phyloP scores from a whole-genome alignment of 805 yeast genomes.

The Ogataea polymorpha region DNA sequence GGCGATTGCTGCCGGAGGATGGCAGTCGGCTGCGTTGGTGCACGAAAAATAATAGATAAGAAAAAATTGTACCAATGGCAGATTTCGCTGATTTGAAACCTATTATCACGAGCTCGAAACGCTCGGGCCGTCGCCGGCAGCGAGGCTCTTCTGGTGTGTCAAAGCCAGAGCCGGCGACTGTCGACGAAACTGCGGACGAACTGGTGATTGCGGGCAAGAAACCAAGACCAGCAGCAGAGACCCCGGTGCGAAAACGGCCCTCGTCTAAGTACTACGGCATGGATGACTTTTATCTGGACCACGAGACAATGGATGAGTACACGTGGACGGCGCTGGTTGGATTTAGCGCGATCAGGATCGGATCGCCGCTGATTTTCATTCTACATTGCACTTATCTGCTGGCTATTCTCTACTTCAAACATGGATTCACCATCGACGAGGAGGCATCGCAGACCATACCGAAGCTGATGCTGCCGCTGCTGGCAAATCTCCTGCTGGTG shows the following conservation, averaged over 20 bases:
- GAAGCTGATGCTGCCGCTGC: constrained; percentile 17
- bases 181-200: constrained; percentile 14
- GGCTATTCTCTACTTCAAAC: constrained; percentile 17
- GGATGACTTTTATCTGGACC: constrained; percentile 10
- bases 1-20: constrained; percentile 70
- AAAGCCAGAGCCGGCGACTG: background rate
- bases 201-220: constrained; percentile 14
- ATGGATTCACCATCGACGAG: constrained; percentile 14
- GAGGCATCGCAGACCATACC: constrained; percentile 18
- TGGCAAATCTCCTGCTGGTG: constrained; percentile 22
- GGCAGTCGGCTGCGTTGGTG: constrained; percentile 73
- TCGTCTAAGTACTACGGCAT: constrained; percentile 8
- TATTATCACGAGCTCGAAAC: constrained; percentile 16
- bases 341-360: constrained; percentile 24
- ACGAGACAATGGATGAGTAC: constrained; percentile 14
- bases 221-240: background rate
- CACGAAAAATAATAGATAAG: constrained; percentile 10
- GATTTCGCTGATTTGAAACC: constrained; percentile 22
- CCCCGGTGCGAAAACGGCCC: background rate
- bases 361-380: constrained; percentile 27
- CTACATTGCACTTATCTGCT: constrained; percentile 22
- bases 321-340: constrained; percentile 28
- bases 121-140: constrained; percentile 1
- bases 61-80: constrained; percentile 14
- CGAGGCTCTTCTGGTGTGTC: too few relatives aligned